Conservation (phyloP, 306 rosid species). For the barrel medic (Medicago truncatula) region DNA sequence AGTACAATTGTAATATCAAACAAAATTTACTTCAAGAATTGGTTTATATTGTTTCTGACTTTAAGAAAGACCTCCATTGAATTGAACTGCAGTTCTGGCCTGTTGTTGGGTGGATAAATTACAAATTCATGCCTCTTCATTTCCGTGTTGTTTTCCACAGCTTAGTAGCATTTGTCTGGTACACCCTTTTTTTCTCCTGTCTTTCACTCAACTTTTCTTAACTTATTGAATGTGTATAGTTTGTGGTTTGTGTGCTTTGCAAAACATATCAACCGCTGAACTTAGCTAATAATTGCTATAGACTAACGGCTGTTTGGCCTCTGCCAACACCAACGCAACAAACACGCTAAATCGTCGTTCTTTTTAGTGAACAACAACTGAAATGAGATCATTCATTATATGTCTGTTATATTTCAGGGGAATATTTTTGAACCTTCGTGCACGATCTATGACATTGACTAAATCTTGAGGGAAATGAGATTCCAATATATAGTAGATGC, state of each 20-base stretch:
- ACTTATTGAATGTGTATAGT: neutral
- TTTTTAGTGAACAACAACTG: constrained; percentile 3
- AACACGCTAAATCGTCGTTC: constrained; percentile 4
- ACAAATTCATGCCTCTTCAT: constrained; percentile 87
- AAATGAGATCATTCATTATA: constrained; percentile 21
- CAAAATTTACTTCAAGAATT: constrained; percentile 1
- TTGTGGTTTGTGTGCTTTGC: neutral
- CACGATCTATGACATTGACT: constrained; percentile 67
- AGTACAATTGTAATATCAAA: constrained; percentile 19
- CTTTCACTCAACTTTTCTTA: constrained; percentile 3
- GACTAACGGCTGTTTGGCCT: neutral
- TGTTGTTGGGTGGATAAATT: constrained; percentile 85
- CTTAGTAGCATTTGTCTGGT: constrained; percentile 85
- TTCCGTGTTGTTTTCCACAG: constrained; percentile 85
- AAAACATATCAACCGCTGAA: neutral
- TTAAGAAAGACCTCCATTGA: constrained; percentile 37
- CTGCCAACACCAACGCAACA: neutral
- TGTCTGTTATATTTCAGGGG: constrained; percentile 64
- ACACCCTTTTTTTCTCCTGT: constrained; percentile 1
- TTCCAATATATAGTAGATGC: neutral
- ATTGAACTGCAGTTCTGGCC: constrained; percentile 85
- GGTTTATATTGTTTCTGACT: neutral
- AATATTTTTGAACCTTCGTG: constrained; percentile 80
- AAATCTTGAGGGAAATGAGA: constrained; percentile 54
- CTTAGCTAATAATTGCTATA: neutral